Conservation (phyloP, 441 rosid species). For the Eruca vesicaria region DNA sequence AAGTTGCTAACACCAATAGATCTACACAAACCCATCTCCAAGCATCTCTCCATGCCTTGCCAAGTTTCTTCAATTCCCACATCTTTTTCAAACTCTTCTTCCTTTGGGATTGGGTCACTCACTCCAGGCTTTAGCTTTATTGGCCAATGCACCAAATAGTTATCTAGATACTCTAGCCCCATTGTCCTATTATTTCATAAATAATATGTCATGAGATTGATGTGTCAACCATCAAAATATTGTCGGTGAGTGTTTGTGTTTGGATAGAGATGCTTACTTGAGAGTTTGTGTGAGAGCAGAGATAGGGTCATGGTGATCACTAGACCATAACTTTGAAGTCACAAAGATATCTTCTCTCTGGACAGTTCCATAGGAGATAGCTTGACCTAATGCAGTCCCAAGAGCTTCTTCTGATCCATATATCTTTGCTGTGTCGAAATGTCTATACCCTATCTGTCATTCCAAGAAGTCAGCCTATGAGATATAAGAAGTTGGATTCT, state of each 20-base stretch:
- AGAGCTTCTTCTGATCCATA: conserved; percentile 83
- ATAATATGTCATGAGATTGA: conserved; percentile 1
- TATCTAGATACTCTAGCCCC: conserved; percentile 77
- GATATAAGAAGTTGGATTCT: neutral
- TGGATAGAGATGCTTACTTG: conserved; percentile 39
- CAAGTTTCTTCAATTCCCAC: conserved; percentile 70
- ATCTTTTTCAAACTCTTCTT: conserved; percentile 64
- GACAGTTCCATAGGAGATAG: conserved; percentile 41
- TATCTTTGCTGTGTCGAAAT: conserved; percentile 82
- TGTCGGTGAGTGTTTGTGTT: neutral
- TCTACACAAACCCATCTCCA: conserved; percentile 70
- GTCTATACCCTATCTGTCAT: conserved; percentile 79
- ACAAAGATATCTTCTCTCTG: conserved; percentile 66
- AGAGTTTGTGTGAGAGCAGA: conserved; percentile 68
- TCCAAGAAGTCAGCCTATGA: conserved; percentile 1
- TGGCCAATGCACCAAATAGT: conserved; percentile 95
- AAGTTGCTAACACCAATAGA: conserved; percentile 91
- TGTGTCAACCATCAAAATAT: neutral
- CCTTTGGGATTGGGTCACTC: conserved; percentile 53
- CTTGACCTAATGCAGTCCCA: conserved; percentile 57
- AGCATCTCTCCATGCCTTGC: conserved; percentile 80
- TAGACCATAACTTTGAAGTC: conserved; percentile 83
- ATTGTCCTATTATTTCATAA: conserved; percentile 41
- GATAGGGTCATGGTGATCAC: conserved; percentile 83
- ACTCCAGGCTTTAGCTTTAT: conserved; percentile 76